phyloP scores from a whole-genome alignment of 2,329 filamentous ascomycete genomes.

The Cladosporium halotolerans region DNA sequence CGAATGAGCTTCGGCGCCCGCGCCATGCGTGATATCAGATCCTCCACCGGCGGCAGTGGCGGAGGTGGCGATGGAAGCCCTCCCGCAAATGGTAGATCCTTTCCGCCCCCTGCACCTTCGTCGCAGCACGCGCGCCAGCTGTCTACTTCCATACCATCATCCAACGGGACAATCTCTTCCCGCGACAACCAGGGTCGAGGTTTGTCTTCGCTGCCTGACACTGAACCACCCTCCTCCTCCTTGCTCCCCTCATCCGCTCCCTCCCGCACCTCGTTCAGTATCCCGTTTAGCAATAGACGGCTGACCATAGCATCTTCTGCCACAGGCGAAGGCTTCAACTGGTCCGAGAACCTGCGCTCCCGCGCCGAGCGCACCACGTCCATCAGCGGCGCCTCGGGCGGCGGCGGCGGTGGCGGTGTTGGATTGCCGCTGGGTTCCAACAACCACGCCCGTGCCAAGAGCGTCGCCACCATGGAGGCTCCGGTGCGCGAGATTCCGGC shows the following conservation, averaged over 20 bases:
- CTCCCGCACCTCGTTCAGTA: constrained; percentile 27
- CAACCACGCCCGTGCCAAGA: constrained; percentile 63
- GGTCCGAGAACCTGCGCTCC: constrained; percentile 90
- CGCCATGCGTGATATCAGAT: constrained; percentile 65
- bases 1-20: constrained; percentile 87
- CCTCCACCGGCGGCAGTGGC: constrained; percentile 45
- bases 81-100: constrained; percentile 31
- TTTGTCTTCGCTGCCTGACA: constrained; percentile 41
- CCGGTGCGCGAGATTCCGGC: constrained; percentile 42
- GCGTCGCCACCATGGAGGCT: constrained; percentile 56
- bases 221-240: neutral
- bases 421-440: neutral
- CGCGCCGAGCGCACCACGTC: constrained; percentile 67
- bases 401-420: constrained; percentile 5
- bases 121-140: constrained; percentile 17
- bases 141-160: constrained; percentile 13
- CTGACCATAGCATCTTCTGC: constrained; percentile 35
- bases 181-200: constrained; percentile 52
- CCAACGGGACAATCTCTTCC: constrained; percentile 42
- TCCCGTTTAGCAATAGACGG: constrained; percentile 12
- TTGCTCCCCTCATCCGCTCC: constrained; percentile 1
- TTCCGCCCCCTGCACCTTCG: constrained; percentile 23
- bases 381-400: constrained; percentile 40
- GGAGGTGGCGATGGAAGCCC: constrained; percentile 25
- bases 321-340: constrained; percentile 91